Evolutionary conservation across 176 grass and related monocot species (phyloP), one percentile per base, ranked within the genome.

Genomic region (Dactylis glomerata): DNA sequence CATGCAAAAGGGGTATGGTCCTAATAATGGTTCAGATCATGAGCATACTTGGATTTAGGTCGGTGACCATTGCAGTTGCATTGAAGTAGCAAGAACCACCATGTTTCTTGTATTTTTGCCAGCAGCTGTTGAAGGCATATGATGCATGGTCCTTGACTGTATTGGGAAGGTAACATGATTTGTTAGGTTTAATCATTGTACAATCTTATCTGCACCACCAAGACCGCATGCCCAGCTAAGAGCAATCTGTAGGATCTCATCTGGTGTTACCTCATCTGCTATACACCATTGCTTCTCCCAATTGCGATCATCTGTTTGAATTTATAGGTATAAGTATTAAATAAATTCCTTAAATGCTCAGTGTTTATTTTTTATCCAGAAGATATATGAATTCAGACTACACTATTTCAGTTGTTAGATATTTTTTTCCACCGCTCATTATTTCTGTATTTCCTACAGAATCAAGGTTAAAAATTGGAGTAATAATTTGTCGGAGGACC

Each of bases 21-120:
- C 47, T 91, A 42, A 76, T 51, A 41, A 12, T 66, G 3, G 54
- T 47, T 77, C 15, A 66, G 75, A 54, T 36, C 16, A 64, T 22
- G 42, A 23, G 31, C 86, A 85, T 94, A 91, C 83, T 92, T 88
- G 86, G 90, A 76, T 94, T 67, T 27, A 83, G 51, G 67, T 92
- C 68, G 0, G 81, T 92, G 77, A 94, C 81, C 31, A 91, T 89
- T 65, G 86, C 90, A 68, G 90, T 83, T 31, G 82, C 89, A 80
- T 80, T 81, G 56, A 94, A 92, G 59, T 92, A 89, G 78, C 89
- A 92, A 27, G 92, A 92, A n/a, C 80, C 89, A 82, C 85, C 87
- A 45, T 92, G 65, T 44, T 90, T 92, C 77, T 90, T 97, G 77
- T 72, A 90, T 58, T 92, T 97, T 80, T 90, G 86, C 90, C 88